Conservation (phyloP, 2,329 filamentous ascomycete species). For the Aspergillus arachidicola region DNA sequence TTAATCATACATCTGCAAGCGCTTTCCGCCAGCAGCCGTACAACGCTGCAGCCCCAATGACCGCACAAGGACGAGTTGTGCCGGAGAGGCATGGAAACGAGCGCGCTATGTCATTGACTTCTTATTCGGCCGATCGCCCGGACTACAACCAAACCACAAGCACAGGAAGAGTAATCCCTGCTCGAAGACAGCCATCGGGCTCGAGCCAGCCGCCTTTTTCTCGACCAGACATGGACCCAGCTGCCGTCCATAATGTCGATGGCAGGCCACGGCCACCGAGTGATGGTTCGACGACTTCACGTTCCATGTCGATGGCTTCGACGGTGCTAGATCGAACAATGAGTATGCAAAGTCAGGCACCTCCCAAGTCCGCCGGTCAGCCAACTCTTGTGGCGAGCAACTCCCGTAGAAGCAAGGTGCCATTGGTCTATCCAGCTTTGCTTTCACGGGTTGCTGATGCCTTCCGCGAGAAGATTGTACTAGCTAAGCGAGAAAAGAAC, state of each 20-base stretch:
- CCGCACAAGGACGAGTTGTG: slow-evolving; percentile 86
- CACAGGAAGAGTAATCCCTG: slow-evolving; percentile 80
- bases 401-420: slow-evolving; percentile 66
- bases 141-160: slow-evolving; percentile 87
- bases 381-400: slow-evolving; percentile 60
- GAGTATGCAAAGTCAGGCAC: slow-evolving; percentile 58
- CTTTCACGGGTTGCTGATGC: slow-evolving; percentile 91
- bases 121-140: slow-evolving; percentile 70
- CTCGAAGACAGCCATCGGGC: slow-evolving; percentile 64
- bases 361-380: slow-evolving; percentile 52
- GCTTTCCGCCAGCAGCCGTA: slow-evolving; percentile 79
- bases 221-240: slow-evolving; percentile 50
- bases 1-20: slow-evolving; percentile 69
- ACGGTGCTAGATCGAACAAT: slow-evolving; percentile 60
- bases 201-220: slow-evolving; percentile 34
- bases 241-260: slow-evolving; percentile 49
- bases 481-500: slow-evolving; percentile 92
- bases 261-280: slow-evolving; percentile 44
- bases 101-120: slow-evolving; percentile 93
- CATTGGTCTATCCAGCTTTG: slow-evolving; percentile 89
- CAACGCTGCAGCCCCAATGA: slow-evolving; percentile 68
- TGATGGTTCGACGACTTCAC: slow-evolving; percentile 47
- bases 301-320: slow-evolving; percentile 93
- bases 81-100: slow-evolving; percentile 93
- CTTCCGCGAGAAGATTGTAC: slow-evolving; percentile 84